Conservation (phyloP, 2,329 filamentous ascomycete species). For the Septoria linicola region DNA sequence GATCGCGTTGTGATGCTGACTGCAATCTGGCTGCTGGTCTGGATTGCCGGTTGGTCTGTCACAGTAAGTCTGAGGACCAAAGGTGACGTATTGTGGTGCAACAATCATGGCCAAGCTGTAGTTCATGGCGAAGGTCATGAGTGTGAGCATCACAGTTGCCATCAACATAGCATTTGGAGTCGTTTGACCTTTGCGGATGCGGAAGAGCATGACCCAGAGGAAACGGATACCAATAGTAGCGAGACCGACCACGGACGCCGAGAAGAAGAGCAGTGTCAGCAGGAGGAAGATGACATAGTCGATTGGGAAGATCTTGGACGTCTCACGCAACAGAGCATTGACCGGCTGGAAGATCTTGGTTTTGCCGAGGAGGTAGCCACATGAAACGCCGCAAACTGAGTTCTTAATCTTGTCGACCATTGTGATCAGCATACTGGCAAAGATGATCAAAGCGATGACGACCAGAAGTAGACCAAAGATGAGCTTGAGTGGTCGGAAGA, state of each 20-base stretch:
- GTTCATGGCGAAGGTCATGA: slow-evolving; percentile 88
- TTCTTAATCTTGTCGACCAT: slow-evolving; percentile 96
- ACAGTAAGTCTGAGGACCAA: slow-evolving; percentile 92
- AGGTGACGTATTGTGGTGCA: slow-evolving; percentile 93
- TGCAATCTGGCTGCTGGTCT: slow-evolving; percentile 73
- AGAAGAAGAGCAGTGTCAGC: slow-evolving; percentile 83
- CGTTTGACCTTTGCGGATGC: slow-evolving; percentile 83
- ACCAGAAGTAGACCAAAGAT: slow-evolving; percentile 78
- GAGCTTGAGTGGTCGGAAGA: slow-evolving; percentile 86
- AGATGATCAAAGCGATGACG: slow-evolving; percentile 70
- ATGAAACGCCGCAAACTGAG: slow-evolving; percentile 84
- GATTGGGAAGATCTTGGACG: slow-evolving; percentile 80
- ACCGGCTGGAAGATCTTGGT: slow-evolving; percentile 94
- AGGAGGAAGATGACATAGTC: slow-evolving; percentile 90
- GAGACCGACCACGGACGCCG: slow-evolving; percentile 80
- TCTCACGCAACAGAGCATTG: slow-evolving; percentile 82
- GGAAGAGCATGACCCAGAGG: slow-evolving; percentile 91
- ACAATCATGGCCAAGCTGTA: slow-evolving; percentile 90
- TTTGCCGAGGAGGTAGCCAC: slow-evolving; percentile 85
- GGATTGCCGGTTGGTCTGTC: slow-evolving; percentile 64
- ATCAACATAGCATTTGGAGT: slow-evolving; percentile 88
- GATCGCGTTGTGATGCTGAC: slow-evolving; percentile 67
- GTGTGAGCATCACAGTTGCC: slow-evolving; percentile 83
- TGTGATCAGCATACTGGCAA: slow-evolving; percentile 91
- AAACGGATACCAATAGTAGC: slow-evolving; percentile 89